Conservation (phyloP, 148 eudicot species). For the Chenopodium suecicum region DNA sequence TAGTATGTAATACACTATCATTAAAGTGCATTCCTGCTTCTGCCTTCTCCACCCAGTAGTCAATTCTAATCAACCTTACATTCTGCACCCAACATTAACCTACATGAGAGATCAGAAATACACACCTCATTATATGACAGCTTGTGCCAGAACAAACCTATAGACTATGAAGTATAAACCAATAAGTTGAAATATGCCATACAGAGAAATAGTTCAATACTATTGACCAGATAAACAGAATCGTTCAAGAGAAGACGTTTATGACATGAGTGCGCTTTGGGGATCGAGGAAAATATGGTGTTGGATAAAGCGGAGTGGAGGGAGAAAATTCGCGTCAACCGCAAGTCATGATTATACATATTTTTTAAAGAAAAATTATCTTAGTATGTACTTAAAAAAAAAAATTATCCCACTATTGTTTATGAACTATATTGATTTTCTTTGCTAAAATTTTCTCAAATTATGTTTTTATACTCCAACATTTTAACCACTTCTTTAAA, state of each 20-base stretch:
- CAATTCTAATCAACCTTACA: conserved; percentile 75
- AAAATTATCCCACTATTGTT: no score
- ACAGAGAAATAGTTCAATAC: background rate
- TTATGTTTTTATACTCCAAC: no score
- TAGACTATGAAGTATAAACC: background rate
- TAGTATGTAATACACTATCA: conserved; percentile 70
- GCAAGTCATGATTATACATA: no score
- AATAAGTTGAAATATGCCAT: background rate
- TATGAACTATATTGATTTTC: no score
- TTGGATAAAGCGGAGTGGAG: no score
- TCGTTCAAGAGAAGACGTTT: background rate
- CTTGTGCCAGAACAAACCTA: conserved; percentile 13
- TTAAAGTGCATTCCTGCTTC: conserved; percentile 93
- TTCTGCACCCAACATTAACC: conserved; percentile 91
- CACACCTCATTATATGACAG: conserved; percentile 41
- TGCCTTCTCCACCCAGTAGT: conserved; percentile 97
- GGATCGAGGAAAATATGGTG: no score
- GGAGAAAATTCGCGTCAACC: no score
- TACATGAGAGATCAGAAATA: conserved; percentile 65
- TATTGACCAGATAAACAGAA: background rate
- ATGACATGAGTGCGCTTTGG: no score
- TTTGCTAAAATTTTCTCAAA: no score
- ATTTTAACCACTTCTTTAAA: no score
- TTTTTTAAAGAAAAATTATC: no score
- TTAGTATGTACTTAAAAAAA: no score